These are phyloP conservation scores for Mucor ambiguus DNA, from an alignment of 371 early-diverging fungal genomes.

Conservation along the genomic window DNA sequence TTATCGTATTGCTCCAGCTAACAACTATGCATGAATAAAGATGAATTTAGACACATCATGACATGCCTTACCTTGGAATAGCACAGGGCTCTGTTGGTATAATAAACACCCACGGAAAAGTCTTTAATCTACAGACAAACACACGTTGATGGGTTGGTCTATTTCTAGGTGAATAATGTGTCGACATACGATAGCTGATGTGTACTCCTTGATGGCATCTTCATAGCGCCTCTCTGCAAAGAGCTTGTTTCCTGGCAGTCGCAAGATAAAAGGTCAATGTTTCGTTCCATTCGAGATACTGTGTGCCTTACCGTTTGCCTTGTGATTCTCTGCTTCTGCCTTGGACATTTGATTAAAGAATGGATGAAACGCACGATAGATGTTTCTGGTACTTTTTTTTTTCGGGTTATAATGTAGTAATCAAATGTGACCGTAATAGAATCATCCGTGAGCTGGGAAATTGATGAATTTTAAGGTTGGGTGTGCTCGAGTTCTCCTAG, in stretches of 20 bases:
- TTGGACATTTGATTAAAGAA: constrained; percentile 19
- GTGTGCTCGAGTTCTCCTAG: not conserved
- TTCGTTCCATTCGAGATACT: not conserved
- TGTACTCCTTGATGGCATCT: constrained; percentile 75
- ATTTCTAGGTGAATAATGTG: not conserved
- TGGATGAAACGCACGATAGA: not conserved
- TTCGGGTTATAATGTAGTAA: not conserved
- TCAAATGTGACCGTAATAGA: not conserved
- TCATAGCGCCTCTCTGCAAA: constrained; percentile 60
- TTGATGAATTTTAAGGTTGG: not conserved
- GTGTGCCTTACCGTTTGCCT: constrained; percentile 30
- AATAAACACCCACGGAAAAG: constrained; percentile 66
- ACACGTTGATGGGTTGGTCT: not conserved
- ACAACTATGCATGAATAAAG: not conserved
- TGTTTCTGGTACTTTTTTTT: not conserved
- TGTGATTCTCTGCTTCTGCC: constrained; percentile 43
- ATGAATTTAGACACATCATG: not conserved
- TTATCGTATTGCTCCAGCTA: constrained; percentile 59
- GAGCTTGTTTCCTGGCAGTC: constrained; percentile 52
- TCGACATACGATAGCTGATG: constrained; percentile 68
- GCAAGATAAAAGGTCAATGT: not conserved
- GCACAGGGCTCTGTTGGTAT: constrained; percentile 80
- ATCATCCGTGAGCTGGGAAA: not conserved
- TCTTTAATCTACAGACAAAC: constrained; percentile 58
- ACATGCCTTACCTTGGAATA: constrained; percentile 63